Evolutionary conservation across 305 asterid species (phyloP), one percentile per base, ranked within the genome.

Genomic region (Fraxinus greggii): DNA sequence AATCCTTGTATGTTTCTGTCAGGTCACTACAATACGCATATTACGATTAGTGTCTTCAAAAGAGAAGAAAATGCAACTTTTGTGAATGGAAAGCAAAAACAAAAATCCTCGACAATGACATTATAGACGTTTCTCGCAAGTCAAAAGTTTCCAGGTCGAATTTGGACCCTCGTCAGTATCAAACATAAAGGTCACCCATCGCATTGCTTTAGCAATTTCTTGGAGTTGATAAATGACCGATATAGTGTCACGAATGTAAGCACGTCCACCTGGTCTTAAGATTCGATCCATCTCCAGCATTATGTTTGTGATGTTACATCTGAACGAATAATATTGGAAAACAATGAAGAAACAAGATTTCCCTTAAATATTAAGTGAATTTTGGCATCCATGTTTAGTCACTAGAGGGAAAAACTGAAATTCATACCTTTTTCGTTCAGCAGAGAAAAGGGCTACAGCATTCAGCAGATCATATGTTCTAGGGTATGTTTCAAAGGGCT

Each of bases 251-350:
- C 88, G 92, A 10, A 91, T 89, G 82, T 88, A 91, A 76, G 74
- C 95, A 4, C 88, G 89, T 31, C 95, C 93, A 7, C 92, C 91
- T 1, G 93, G 92, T 83, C 93, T 82, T 19, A 91, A 87, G 72
- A 90, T 89, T 21, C 95, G 91, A 45, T 91, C 92, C 90, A 91
- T 91, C 86, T 91, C 95, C 81, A 91, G 81, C 92, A 91, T 86
- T 38, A 90, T 91, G 80, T 29, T 87, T 4, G 95, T 77, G 21
- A 84, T 85, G 42, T 89, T 90, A 86, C 95, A 89, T 84, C 92
- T 90, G 76, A 29, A 78, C 45, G 29, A 26, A 77, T 65, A 83
- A 56, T 45, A 36, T 23, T 15, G 17, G 5, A 42, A 4, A 8
- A 38, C 12, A 0, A 75, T 33, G 80, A 13, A 78, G 73, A 74